Percentiles rank a stretch among this genome's conserved stretches.
These are phyloP conservation scores for Boletellus deceptivus DNA, from an alignment of 1,284 basidiomycete genomes.

Conservation along the genomic window DNA sequence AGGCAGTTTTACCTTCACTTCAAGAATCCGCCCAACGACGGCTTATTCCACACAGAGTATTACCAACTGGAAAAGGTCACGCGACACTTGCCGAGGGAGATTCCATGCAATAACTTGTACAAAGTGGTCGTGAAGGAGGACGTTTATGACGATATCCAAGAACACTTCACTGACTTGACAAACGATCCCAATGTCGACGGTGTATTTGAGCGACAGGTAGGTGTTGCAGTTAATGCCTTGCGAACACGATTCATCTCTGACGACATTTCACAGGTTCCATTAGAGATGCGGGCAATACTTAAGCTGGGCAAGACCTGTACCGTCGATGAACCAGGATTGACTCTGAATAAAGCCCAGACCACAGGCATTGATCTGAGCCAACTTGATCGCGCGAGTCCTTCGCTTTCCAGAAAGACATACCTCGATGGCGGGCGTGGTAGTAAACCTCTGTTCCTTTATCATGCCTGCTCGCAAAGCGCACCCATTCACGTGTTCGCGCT, in stretches of 20 bases:
- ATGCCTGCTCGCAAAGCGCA: slow-evolving; percentile 72
- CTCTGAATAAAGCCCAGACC: slow-evolving; percentile 83
- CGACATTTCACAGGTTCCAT: slow-evolving; percentile 61
- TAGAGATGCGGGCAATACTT: slow-evolving; percentile 81
- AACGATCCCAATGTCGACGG: slow-evolving; percentile 96
- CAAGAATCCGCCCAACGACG: slow-evolving; percentile 59
- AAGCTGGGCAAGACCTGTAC: slow-evolving; percentile 84
- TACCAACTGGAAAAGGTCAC: slow-evolving; percentile 78
- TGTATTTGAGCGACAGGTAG: slow-evolving; percentile 89
- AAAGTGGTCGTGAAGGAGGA: slow-evolving; percentile 84
- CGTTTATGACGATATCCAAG: slow-evolving; percentile 79
- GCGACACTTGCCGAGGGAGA: slow-evolving; percentile 79
- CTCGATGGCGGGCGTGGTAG: slow-evolving; percentile 72
- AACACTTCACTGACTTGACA: slow-evolving; percentile 88
- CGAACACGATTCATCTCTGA: slow-evolving; percentile 6
- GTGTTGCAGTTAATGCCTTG: slow-evolving; percentile 5
- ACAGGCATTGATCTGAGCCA: slow-evolving; percentile 85
- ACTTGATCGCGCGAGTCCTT: slow-evolving; percentile 62
- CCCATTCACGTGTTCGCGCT: slow-evolving; percentile 89
- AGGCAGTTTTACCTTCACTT: slow-evolving; percentile 94
- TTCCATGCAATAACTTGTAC: slow-evolving; percentile 79
- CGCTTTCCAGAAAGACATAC: slow-evolving; percentile 69
- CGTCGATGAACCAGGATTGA: slow-evolving; percentile 65
- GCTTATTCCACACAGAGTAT: slow-evolving; percentile 65
- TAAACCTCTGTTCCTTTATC: slow-evolving; percentile 92